Evolutionary conservation across 2,329 filamentous ascomycete species (phyloP).

Genomic region (Dactylellina leptospora): DNA sequence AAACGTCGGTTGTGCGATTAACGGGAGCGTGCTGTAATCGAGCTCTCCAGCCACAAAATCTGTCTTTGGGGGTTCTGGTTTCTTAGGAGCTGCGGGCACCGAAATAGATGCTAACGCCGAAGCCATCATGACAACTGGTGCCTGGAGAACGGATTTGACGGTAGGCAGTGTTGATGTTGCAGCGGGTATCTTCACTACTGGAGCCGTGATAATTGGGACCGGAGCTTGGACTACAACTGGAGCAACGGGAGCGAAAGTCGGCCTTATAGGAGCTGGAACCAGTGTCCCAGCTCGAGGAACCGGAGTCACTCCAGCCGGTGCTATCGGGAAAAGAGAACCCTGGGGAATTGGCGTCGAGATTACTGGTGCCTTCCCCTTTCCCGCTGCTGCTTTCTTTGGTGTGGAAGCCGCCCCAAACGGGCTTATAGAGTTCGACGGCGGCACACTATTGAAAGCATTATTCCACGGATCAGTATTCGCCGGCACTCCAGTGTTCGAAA

Average conservation of each 20-base stretch:
- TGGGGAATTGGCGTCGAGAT: constrained; percentile 1
- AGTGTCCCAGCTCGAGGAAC: not conserved
- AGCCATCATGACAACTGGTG: not conserved
- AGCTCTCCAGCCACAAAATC: constrained; percentile 75
- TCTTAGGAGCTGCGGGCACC: constrained; percentile 15
- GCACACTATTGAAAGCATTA: not conserved
- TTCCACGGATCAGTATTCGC: constrained; percentile 12
- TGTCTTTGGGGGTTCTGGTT: constrained; percentile 60
- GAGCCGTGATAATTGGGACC: not conserved
- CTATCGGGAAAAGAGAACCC: not conserved
- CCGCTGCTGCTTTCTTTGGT: constrained; percentile 17
- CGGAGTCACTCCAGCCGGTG: not conserved
- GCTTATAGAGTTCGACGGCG: constrained; percentile 2
- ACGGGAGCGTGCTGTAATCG: constrained; percentile 69
- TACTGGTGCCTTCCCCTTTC: constrained; percentile 41
- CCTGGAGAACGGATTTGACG: no score
- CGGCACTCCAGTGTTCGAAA: constrained; percentile 1
- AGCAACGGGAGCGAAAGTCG: not conserved
- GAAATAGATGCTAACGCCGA: constrained; percentile 11
- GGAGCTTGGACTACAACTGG: not conserved
- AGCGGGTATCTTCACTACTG: constrained; percentile 4
- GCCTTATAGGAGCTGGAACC: not conserved
- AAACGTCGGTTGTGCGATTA: constrained; percentile 72
- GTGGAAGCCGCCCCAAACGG: not conserved
- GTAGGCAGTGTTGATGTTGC: no score